Base-by-base conservation (phyloP, 108 stramenopile genomes). In the Cyclotella cryptica region DNA sequence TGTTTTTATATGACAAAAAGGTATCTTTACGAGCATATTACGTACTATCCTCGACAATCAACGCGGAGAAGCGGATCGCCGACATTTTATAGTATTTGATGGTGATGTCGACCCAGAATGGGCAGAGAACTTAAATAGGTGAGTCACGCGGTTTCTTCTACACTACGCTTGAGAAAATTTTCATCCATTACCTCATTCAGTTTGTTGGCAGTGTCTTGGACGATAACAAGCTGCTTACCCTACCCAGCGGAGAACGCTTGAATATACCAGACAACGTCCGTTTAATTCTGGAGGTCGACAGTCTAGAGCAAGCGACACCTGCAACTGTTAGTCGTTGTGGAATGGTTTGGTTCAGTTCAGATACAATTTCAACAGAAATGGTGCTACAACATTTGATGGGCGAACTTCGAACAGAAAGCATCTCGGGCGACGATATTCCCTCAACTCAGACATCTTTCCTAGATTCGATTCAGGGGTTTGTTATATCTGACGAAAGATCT, bases 311-410 rank as follows among this genome's bases (percentile, higher is more conserved):
- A 55, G 99, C 98, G 18, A 99, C 99, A 46, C 97, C 96, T 7
- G 99, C 99, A 49, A 98, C 98, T 9, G 99, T 99, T 19, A 94
- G 93, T 29, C 92, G 99, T 42, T 99, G 98, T 69, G 99, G 99
- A 19, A 99, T 99, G 98, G 91, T 98, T n/a, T 99, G 96, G 94
- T 98, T 98, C 84, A 88, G 90, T 47, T 93, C 90, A 6, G 96
- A 94, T 30, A 96, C 91, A n/a, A 88, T 99, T 46, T 75, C 98
- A 14, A 57, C 89, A 6, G 91, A 92, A 40, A 95, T 95, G 93
- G 74, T 78, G 53, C 79, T 95, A n/a, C 49, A 86, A 28, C 85
- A 92, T 71, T 43, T 90, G 39, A 72, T 94, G 55, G 70, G 66
- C 11, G 73, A 70, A 22, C 80, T 97, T 12, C 74, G 84, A 41